These are phyloP conservation scores for Aspergillus phoenicis DNA, from an alignment of 2,329 filamentous ascomycete species.

Conservation along the genomic window DNA sequence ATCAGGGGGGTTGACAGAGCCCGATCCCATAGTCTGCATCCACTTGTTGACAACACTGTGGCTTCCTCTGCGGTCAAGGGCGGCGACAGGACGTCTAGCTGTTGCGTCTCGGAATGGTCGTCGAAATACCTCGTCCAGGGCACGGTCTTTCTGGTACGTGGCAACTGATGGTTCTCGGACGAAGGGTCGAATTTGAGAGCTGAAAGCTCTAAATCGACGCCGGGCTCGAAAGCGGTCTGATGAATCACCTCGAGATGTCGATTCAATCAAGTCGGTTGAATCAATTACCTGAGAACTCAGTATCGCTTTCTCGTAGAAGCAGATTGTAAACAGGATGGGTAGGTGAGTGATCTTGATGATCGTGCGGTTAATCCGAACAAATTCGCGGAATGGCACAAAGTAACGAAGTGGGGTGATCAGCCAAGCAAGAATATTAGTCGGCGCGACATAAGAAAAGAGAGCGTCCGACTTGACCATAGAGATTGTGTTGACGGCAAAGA, in stretches of 20 bases:
- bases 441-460: slow-evolving; percentile 89
- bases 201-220: slow-evolving; percentile 67
- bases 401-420: slow-evolving; percentile 80
- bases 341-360: slow-evolving; percentile 91
- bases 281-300: slow-evolving; percentile 76
- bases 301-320: slow-evolving; percentile 79
- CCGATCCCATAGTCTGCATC: slow-evolving; percentile 72
- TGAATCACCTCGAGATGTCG: slow-evolving; percentile 56
- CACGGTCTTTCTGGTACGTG: slow-evolving; percentile 85
- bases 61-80: slow-evolving; percentile 68
- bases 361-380: slow-evolving; percentile 82
- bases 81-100: slow-evolving; percentile 59
- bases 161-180: slow-evolving; percentile 83
- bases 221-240: slow-evolving; percentile 62
- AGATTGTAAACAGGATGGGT: slow-evolving; percentile 83
- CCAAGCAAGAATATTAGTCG: slow-evolving; percentile 91
- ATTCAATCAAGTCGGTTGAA: slow-evolving; percentile 82
- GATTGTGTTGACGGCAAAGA: slow-evolving; percentile 95
- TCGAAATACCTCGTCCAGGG: slow-evolving; percentile 88
- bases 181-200: slow-evolving; percentile 62
- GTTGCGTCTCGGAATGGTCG: slow-evolving; percentile 65
- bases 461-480: slow-evolving; percentile 99
- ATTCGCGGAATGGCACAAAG: slow-evolving; percentile 75
- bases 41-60: slow-evolving; percentile 83
- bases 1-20: slow-evolving; percentile 59